Conservation (phyloP, 441 rosid species). For the Viola pubescens region DNA sequence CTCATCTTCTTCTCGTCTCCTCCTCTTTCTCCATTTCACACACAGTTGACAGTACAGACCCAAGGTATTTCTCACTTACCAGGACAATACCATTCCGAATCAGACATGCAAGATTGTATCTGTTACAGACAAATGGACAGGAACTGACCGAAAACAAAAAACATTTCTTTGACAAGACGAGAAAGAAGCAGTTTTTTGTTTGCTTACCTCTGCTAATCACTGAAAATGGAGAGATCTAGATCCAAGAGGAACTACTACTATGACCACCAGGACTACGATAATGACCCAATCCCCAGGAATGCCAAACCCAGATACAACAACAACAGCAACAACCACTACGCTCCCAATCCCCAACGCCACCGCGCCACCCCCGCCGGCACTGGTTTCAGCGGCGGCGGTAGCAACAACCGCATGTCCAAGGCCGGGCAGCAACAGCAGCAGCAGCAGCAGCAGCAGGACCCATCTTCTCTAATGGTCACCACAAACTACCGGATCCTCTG, state of each 20-base stretch:
- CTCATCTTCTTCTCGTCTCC: too few relatives aligned
- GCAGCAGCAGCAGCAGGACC: constrained; percentile 29
- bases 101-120: too few relatives aligned
- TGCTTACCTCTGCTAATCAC: too few relatives aligned
- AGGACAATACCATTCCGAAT: too few relatives aligned
- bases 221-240: constrained; percentile 80
- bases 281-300: constrained; percentile 37
- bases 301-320: constrained; percentile 66
- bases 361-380: constrained; percentile 33
- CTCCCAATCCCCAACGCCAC: constrained; percentile 26
- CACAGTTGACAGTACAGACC: too few relatives aligned
- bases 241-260: constrained; percentile 85
- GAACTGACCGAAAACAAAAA: too few relatives aligned
- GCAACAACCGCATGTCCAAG: neutral
- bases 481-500: constrained; percentile 86
- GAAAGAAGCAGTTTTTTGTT: too few relatives aligned
- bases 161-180: too few relatives aligned
- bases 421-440: neutral
- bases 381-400: constrained; percentile 17
- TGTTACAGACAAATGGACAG: too few relatives aligned
- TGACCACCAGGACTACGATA: constrained; percentile 77
- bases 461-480: constrained; percentile 46
- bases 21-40: too few relatives aligned
- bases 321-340: constrained; percentile 25
- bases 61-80: too few relatives aligned